Evolutionary conservation across 768 basidiomycete species (phyloP).

Genomic region (Psilocybe subaeruginosa): DNA sequence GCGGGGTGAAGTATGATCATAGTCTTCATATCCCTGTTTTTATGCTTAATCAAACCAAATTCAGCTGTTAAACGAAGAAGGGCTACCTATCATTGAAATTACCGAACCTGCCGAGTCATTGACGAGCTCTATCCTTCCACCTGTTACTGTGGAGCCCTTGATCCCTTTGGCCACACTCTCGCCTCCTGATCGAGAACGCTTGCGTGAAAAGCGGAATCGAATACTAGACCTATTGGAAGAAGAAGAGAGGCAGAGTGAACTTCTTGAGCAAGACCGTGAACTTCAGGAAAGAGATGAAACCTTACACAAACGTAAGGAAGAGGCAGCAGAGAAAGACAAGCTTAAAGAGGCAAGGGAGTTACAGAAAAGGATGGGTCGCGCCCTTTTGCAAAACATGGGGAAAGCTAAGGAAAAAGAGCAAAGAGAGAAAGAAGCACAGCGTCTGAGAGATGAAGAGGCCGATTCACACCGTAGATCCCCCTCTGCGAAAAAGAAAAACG

Average conservation of each 20-base stretch:
- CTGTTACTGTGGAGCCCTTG: conserved; percentile 36
- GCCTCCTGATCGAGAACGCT: conserved; percentile 46
- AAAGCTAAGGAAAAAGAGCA: conserved; percentile 42
- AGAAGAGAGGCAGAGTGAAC: conserved; percentile 58
- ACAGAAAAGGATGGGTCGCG: conserved; percentile 81
- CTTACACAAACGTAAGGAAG: conserved; percentile 54
- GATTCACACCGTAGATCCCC: conserved; percentile 24
- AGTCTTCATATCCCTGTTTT: conserved; percentile 19
- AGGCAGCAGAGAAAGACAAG: conserved; percentile 42
- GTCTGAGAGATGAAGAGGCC: conserved; percentile 33
- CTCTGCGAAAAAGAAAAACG: conserved; percentile 58
- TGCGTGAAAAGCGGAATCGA: conserved; percentile 60
- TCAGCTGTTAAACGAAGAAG: conserved; percentile 77
- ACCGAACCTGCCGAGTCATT: conserved; percentile 52
- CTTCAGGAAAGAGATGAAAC: conserved; percentile 46
- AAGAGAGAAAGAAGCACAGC: conserved; percentile 32
- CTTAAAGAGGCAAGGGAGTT: conserved; percentile 49
- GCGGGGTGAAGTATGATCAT: conserved; percentile 63
- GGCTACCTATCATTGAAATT: conserved; percentile 79
- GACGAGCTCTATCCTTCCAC: conserved; percentile 21
- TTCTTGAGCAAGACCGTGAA: conserved; percentile 41
- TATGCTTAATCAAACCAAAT: conserved; percentile 22
- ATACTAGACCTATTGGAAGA: conserved; percentile 73
- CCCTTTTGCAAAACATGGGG: conserved; percentile 53
- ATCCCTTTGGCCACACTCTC: conserved; percentile 50